Evolutionary conservation across 495 filamentous ascomycete genomes (phyloP).

Genomic region (Penicillium daleae): DNA sequence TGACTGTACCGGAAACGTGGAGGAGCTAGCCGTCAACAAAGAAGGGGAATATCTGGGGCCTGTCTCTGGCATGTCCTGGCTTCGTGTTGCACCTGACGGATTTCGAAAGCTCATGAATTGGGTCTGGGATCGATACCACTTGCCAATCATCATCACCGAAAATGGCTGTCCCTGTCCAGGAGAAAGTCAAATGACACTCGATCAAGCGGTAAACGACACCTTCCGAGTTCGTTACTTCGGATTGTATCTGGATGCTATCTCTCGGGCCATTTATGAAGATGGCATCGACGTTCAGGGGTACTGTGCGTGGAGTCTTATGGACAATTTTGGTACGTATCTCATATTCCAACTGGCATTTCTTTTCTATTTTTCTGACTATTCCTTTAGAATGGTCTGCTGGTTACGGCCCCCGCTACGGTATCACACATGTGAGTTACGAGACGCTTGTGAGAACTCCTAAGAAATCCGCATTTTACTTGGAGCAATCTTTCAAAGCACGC

Average conservation of each 20-base stretch:
- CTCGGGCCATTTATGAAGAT: slow-evolving; percentile 59
- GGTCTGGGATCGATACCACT: slow-evolving; percentile 67
- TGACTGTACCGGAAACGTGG: slow-evolving; percentile 68
- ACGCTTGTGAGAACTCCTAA: slow-evolving; percentile 18
- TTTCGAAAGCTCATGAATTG: slow-evolving; percentile 71
- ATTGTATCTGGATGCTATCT: slow-evolving; percentile 66
- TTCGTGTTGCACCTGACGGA: slow-evolving; percentile 59
- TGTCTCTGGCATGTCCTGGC: slow-evolving; percentile 68
- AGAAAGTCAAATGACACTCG: slow-evolving; percentile 65
- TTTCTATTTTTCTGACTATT: neutral
- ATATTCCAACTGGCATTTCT: neutral
- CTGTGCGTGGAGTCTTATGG: slow-evolving; percentile 73
- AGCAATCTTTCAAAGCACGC: neutral
- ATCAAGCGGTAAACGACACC: slow-evolving; percentile 59
- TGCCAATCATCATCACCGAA: slow-evolving; percentile 73
- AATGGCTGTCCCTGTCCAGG: slow-evolving; percentile 69
- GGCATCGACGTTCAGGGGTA: slow-evolving; percentile 66
- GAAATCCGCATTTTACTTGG: neutral
- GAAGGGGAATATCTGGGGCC: slow-evolving; percentile 63
- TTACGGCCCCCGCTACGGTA: slow-evolving; percentile 70
- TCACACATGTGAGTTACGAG: slow-evolving; percentile 68
- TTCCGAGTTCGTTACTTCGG: slow-evolving; percentile 68
- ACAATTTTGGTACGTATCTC: slow-evolving; percentile 36
- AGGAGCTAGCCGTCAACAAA: slow-evolving; percentile 61
- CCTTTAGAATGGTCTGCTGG: slow-evolving; percentile 60